Evolutionary conservation across 2,329 filamentous ascomycete genomes (phyloP).

Genomic region (Venturiaceae sp.): DNA sequence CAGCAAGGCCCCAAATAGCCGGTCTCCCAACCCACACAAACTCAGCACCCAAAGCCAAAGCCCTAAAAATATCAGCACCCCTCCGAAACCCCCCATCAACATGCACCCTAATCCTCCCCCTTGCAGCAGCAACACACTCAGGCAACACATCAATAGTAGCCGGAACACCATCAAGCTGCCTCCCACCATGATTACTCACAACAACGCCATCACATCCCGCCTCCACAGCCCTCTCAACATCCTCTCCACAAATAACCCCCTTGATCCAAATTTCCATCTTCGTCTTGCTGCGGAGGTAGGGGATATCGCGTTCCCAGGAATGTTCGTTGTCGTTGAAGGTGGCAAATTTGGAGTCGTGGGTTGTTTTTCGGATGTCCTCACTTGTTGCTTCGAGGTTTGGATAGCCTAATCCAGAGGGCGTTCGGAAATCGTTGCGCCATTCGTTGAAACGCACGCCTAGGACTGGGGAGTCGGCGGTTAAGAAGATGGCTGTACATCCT

Average conservation of each 20-base stretch:
- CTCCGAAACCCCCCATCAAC: constrained; percentile 27
- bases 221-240: constrained; percentile 24
- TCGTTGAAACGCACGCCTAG: constrained; percentile 8
- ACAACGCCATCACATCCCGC: constrained; percentile 25
- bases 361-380: background rate
- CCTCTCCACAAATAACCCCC: constrained; percentile 26
- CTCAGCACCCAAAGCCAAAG: constrained; percentile 25
- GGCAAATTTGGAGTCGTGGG: background rate
- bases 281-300: constrained; percentile 23
- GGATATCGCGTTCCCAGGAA: constrained; percentile 21
- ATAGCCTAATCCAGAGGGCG: background rate
- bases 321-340: background rate
- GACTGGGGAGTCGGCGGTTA: constrained; percentile 8
- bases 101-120: constrained; percentile 21
- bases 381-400: background rate
- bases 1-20: constrained; percentile 25
- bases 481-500: constrained; percentile 5
- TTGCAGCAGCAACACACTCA: constrained; percentile 23
- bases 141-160: constrained; percentile 23
- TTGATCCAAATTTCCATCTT: constrained; percentile 28
- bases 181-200: constrained; percentile 27
- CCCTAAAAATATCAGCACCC: constrained; percentile 25
- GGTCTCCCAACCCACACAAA: constrained; percentile 24
- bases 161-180: constrained; percentile 26
- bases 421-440: constrained; percentile 24